These are phyloP conservation scores for Osmanthus fragrans DNA, from an alignment of 257 asterid species.

Conservation along the genomic window DNA sequence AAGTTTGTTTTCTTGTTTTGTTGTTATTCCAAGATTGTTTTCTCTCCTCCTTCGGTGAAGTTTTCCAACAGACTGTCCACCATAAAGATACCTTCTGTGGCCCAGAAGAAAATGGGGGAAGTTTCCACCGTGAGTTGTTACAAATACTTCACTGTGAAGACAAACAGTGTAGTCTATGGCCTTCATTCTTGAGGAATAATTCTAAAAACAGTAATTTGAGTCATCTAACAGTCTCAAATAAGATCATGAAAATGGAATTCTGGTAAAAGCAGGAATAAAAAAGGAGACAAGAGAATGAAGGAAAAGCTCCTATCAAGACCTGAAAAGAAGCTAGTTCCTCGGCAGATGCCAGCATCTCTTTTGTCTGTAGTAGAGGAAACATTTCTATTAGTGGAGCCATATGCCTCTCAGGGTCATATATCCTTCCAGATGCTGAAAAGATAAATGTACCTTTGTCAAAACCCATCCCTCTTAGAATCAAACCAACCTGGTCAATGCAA, in stretches of 20 bases:
- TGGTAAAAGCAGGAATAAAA: neutral
- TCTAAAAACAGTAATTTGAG: constrained; percentile 53
- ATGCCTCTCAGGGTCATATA: constrained; percentile 84
- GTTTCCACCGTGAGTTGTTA: constrained; percentile 98
- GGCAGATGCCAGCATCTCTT: constrained; percentile 80
- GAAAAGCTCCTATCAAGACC: constrained; percentile 42
- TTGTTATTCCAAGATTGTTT: too few relatives aligned
- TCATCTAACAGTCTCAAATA: constrained; percentile 29
- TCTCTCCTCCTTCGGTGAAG: too few relatives aligned
- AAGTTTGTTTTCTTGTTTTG: too few relatives aligned
- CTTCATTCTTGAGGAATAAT: constrained; percentile 97
- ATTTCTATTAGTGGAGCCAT: constrained; percentile 92
- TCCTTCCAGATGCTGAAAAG: constrained; percentile 89
- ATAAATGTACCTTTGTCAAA: constrained; percentile 77
- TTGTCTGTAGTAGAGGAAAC: constrained; percentile 93
- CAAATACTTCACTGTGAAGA: constrained; percentile 98
- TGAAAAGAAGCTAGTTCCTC: constrained; percentile 91
- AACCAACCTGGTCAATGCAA: constrained; percentile 71
- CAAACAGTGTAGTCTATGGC: constrained; percentile 98
- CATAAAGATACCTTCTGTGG: constrained; percentile 84
- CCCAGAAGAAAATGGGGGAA: constrained; percentile 97
- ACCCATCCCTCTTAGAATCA: constrained; percentile 99
- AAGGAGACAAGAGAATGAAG: neutral
- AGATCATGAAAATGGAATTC: constrained; percentile 11
- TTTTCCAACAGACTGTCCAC: constrained; percentile 92